Conservation (phyloP, 2,329 filamentous ascomycete genomes). For the Alternaria brassicicola region DNA sequence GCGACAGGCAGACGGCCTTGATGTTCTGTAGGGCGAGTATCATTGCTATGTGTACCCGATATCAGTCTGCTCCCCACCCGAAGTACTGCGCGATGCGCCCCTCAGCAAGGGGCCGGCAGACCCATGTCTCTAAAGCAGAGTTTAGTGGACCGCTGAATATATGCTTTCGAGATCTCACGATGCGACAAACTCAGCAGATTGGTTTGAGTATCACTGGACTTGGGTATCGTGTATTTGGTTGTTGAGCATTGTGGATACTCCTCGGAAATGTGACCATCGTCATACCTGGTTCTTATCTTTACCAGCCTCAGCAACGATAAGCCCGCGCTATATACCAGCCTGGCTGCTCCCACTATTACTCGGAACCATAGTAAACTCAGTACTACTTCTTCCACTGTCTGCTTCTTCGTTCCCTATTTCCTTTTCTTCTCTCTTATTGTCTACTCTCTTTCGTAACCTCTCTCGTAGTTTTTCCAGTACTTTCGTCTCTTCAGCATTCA, state of each 20-base stretch:
- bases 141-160: neutral
- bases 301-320: slow-evolving; percentile 11
- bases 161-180: neutral
- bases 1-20: neutral
- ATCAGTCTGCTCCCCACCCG: neutral
- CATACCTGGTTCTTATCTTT: slow-evolving; percentile 13
- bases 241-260: slow-evolving; percentile 3
- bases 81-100: neutral
- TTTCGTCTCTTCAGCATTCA: slow-evolving; percentile 45
- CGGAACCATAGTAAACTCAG: slow-evolving; percentile 29
- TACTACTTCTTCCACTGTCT: slow-evolving; percentile 29
- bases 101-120: neutral
- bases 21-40: neutral
- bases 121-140: neutral
- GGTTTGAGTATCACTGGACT: neutral
- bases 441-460: slow-evolving; percentile 33
- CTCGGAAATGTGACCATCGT: slow-evolving; percentile 14
- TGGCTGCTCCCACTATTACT: slow-evolving; percentile 19
- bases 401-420: slow-evolving; percentile 8
- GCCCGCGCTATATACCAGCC: slow-evolving; percentile 9
- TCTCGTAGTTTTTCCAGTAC: slow-evolving; percentile 47
- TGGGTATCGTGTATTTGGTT: neutral
- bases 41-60: neutral
- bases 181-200: neutral
- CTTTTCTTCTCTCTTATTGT: slow-evolving; percentile 5